Evolutionary conservation across 805 yeast species (phyloP).

Genomic region (Yarrowia sp.): DNA sequence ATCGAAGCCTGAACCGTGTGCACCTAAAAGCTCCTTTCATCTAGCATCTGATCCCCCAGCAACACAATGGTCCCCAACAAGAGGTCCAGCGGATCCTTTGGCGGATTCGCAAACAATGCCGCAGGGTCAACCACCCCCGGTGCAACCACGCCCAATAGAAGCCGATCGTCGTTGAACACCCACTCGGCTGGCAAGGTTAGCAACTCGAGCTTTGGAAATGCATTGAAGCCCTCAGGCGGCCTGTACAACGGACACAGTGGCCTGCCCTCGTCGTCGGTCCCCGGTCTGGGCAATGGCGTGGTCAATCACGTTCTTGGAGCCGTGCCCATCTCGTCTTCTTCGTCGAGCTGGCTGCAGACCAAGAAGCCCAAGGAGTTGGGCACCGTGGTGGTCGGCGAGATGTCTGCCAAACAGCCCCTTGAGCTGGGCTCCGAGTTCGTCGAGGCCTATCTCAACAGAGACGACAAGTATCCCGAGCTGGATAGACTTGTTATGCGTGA

Average conservation of each 20-base stretch:
- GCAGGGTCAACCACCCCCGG: slow-evolving; percentile 17
- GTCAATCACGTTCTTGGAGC: slow-evolving; percentile 34
- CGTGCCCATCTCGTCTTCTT: slow-evolving; percentile 19
- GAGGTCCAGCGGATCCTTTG: slow-evolving; percentile 37
- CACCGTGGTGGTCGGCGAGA: slow-evolving; percentile 32
- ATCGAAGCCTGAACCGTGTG: slow-evolving; percentile 17
- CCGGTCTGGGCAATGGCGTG: slow-evolving; percentile 24
- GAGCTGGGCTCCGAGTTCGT: slow-evolving; percentile 46
- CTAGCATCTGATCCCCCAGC: slow-evolving; percentile 27
- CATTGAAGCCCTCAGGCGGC: slow-evolving; percentile 28
- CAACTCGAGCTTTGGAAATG: slow-evolving; percentile 35
- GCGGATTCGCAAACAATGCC: slow-evolving; percentile 20
- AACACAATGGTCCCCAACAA: slow-evolving; percentile 33
- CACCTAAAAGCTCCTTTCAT: slow-evolving; percentile 17
- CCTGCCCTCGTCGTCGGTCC: slow-evolving; percentile 7
- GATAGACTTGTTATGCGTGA: slow-evolving; percentile 48
- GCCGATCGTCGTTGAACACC: slow-evolving; percentile 21
- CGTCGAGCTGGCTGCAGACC: slow-evolving; percentile 29
- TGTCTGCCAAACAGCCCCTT: slow-evolving; percentile 41
- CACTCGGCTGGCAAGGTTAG: slow-evolving; percentile 29
- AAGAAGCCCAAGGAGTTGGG: slow-evolving; percentile 39
- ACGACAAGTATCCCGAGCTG: slow-evolving; percentile 49
- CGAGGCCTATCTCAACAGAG: slow-evolving; percentile 47
- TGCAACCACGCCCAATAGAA: slow-evolving; percentile 25
- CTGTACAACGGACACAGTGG: slow-evolving; percentile 18